Base-by-base conservation (phyloP, 768 basidiomycete species). In the Auriscalpium orientale region DNA sequence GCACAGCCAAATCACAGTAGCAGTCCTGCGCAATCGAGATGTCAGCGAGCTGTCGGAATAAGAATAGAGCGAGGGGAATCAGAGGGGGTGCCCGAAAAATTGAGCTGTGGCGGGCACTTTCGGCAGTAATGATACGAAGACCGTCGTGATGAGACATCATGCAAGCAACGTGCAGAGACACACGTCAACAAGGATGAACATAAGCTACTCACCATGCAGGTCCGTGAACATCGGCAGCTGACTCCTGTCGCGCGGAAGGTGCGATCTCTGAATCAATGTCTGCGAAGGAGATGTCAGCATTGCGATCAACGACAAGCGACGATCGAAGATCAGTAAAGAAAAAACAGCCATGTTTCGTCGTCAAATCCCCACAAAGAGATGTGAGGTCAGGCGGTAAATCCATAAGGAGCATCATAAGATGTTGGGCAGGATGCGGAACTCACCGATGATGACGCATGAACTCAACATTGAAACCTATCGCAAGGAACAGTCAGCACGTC, bases 51-150 rank as follows among this genome's bases (percentile, higher is more conserved):
- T 34, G 21, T 18, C 13, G 46, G 6, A 6, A 33, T 20, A n/a
- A 16, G 20, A 1, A 8, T 22, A 18, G 52, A 53, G 18, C 15
- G 49, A 12, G 8, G 37, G 15, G 33, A 11, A 56, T 89, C 86
- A 89, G 87, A 79, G 60, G 73, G 83, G 87, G 82, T 86, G 87
- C 87, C 89, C 89, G 86, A 82, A 70, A 46, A 65, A 65, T 77
- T 90, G 89, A 91, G 89, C 89, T 91, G 83, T 88, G 84, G 84
- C 89, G 88, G 89, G 89, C 89, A 81, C 67, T 87, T 91, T 91
- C 89, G 89, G 84, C 87, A 89, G 71, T 56, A 62, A 68, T 69
- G 56, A 65, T 91, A 90, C 89, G 89, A 88, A 90, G 89, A 91
- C 89, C 89, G 89, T 91, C 89, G 89, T 90, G 87, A 84, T 83